Conservation (phyloP, 2,329 filamentous ascomycete genomes). For the Cladophialophora carrionii region DNA sequence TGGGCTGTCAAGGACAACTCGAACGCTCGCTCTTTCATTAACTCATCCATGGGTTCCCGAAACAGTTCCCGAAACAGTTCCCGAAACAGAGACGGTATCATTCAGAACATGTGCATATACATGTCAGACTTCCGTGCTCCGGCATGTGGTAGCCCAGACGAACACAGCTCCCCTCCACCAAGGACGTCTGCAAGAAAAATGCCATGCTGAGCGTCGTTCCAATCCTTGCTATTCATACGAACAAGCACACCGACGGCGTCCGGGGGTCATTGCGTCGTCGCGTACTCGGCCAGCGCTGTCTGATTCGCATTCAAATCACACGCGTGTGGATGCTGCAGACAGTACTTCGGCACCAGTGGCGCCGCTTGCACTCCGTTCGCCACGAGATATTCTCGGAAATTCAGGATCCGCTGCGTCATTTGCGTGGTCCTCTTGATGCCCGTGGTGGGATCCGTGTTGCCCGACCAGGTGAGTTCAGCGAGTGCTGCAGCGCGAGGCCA, state of each 20-base stretch:
- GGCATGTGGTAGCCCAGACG: background rate
- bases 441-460: conserved; percentile 53
- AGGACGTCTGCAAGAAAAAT: background rate
- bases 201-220: background rate
- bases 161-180: background rate
- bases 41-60: no score
- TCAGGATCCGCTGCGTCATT: conserved; percentile 60
- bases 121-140: background rate
- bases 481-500: conserved; percentile 63
- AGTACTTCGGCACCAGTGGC: conserved; percentile 61
- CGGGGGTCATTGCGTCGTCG: conserved; percentile 14
- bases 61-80: background rate
- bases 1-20: background rate
- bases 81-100: background rate
- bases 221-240: background rate
- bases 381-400: conserved; percentile 63
- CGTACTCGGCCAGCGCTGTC: conserved; percentile 40
- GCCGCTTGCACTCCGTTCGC: conserved; percentile 57
- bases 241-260: background rate
- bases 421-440: conserved; percentile 58
- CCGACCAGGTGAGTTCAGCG: conserved; percentile 60
- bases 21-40: background rate
- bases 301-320: conserved; percentile 61
- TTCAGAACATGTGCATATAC: background rate
- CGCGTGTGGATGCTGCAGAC: conserved; percentile 60